Evolutionary conservation across 169 alveolate genomes (phyloP).

Genomic region (Plasmodium vivax): DNA sequence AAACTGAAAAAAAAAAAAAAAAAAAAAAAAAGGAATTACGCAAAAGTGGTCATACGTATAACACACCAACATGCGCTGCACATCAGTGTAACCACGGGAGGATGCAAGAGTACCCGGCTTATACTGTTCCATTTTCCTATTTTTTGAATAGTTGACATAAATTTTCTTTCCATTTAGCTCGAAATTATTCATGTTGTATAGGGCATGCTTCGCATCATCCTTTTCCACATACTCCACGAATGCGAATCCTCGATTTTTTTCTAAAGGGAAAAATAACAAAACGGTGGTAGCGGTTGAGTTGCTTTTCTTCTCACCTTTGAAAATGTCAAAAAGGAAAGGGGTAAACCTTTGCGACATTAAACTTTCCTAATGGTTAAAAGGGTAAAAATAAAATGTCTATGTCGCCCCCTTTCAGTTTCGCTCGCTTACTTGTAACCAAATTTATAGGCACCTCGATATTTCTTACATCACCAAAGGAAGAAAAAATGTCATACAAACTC

Average conservation of each 20-base stretch:
- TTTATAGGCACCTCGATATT: slow-evolving; percentile 85
- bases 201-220: slow-evolving; percentile 86
- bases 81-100: background rate
- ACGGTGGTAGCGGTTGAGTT: background rate
- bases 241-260: slow-evolving; percentile 83
- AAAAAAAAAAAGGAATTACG: background rate
- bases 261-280: slow-evolving; percentile 35
- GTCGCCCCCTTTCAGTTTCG: background rate
- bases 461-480: slow-evolving; percentile 86
- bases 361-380: background rate
- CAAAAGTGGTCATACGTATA: slow-evolving; percentile 1
- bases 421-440: slow-evolving; percentile 78
- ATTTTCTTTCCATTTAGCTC: slow-evolving; percentile 84
- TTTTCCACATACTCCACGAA: slow-evolving; percentile 84
- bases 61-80: background rate
- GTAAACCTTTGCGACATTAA: background rate
- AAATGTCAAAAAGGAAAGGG: background rate
- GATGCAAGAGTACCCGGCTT: slow-evolving; percentile 54
- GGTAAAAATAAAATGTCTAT: background rate
- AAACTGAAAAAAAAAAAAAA: slow-evolving; percentile 46
- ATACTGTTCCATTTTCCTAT: slow-evolving; percentile 56
- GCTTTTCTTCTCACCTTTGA: background rate
- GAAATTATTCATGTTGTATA: slow-evolving; percentile 83
- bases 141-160: slow-evolving; percentile 80
- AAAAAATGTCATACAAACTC: slow-evolving; percentile 83